Base-by-base conservation (phyloP, 768 basidiomycete species). In the Tephrocybe sp. region DNA sequence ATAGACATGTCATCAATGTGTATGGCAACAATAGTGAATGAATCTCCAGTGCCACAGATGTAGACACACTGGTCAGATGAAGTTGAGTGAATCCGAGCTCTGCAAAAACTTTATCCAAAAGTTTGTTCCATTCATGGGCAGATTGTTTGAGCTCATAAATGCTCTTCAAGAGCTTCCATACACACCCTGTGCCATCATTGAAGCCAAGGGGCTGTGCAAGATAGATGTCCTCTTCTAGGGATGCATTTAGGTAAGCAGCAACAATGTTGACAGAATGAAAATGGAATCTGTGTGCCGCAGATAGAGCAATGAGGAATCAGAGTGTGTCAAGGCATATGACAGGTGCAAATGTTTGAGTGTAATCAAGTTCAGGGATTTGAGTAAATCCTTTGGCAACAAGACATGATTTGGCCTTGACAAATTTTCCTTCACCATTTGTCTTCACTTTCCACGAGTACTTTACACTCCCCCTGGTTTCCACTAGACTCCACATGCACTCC, bases 171-270 rank as follows among this genome's bases (percentile, higher is more conserved):
- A n/a, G n/a, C n/a, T n/a, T n/a, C n/a, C n/a, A n/a, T n/a, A n/a
- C n/a, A n/a, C n/a, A n/a, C n/a, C n/a, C n/a, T n/a, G n/a, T n/a
- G n/a, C 35, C 25, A 22, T 68, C 64, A 1, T 58, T 26, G 31
- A 65, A 74, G 0, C 69, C 64, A 2, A 60, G 54, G 0, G 73
- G 73, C 55, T 74, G 71, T 4, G 37, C 2, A 68, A 77, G 73
- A 34, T 68, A 76, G 2, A 77, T 72, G n/a, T 9, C 55, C 30
- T 74, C 63, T 1, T 62, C 46, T 0, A 71, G 32, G 31, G n/a
- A n/a, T n/a, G n/a, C n/a, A n/a, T n/a, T n/a, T n/a, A n/a, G n/a
- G n/a, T n/a, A n/a, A n/a, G n/a, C n/a, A n/a, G n/a, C n/a, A n/a
- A n/a, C n/a, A n/a, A n/a, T n/a, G n/a, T n/a, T n/a, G n/a, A n/a